Base-by-base conservation (phyloP, 1,139 yeast species). In the Diutina catenulata region DNA sequence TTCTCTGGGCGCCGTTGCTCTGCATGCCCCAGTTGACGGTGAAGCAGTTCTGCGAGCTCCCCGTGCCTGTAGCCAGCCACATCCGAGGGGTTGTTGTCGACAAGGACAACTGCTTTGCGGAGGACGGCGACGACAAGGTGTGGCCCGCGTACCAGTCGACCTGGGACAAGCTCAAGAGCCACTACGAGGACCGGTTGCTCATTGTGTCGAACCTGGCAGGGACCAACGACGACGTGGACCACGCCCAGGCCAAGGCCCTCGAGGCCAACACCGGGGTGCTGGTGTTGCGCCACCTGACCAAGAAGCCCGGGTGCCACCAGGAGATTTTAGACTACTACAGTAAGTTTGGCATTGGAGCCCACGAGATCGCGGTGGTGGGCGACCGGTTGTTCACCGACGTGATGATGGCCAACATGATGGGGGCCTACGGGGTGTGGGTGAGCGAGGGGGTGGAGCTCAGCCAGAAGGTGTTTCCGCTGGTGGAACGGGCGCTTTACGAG, bases 171-270 rank as follows among this genome's bases (percentile, higher is more conserved):
- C 62, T 88, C 39, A 65, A 68, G 37, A 49, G 54, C 5, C 50
- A 57, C 2, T 86, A 80, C 48, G 74, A 68, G 28, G 77, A 74
- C n/a, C 65, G 68, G 21, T 53, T 88, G 18, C 61, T 87, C 25
- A 81, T 91, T 28, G 96, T 91, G 3, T 82, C 95, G 49, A 91
- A 91, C 52, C 83, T 95, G 0, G 95, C 97, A 0, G 98, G 98
- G 0, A 83, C 96, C 1, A 66, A 70, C 41, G 94, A 79, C 47
- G 96, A 88, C 50, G 49, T 48, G 1, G 68, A 63, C 36, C 70
- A 74, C 45, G 44, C 45, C n/a, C 81, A 81, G 50, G 96, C 96
- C 0, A 41, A 50, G 21, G 51, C 59, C n/a, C 57, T 88, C 21
- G 94, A 86, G 52, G 40, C 55, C 4, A 66, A 69, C 26, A 78